Evolutionary conservation across 2,329 filamentous ascomycete genomes (phyloP).

Genomic region (Ascosphaera pollenicola): DNA sequence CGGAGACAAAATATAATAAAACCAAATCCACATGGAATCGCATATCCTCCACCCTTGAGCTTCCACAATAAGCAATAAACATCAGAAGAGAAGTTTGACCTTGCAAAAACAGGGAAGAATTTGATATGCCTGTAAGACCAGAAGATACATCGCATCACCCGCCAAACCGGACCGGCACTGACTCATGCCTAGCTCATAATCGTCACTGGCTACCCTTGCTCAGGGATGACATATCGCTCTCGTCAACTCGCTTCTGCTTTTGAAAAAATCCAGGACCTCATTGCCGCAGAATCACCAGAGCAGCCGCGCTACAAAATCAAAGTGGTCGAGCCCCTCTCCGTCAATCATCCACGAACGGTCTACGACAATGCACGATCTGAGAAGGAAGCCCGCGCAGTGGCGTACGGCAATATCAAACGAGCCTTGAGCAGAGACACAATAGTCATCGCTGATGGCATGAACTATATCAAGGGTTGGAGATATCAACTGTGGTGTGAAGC

Average conservation of each 20-base stretch:
- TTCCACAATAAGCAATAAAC: no score
- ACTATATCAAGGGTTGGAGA: conserved; percentile 47
- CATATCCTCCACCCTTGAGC: no score
- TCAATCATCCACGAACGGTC: conserved; percentile 24
- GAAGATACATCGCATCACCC: conserved; percentile 5
- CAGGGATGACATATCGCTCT: conserved; percentile 39
- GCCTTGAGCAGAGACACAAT: conserved; percentile 33
- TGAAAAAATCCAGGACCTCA: conserved; percentile 22
- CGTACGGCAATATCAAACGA: conserved; percentile 39
- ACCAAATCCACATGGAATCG: no score
- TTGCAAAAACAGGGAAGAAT: no score
- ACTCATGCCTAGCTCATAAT: conserved; percentile 29
- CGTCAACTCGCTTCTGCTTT: conserved; percentile 32
- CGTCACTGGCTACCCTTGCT: conserved; percentile 39
- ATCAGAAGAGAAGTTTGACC: no score
- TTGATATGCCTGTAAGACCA: conserved; percentile 3
- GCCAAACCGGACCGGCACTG: conserved; percentile 10
- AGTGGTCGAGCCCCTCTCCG: conserved; percentile 18
- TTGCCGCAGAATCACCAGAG: conserved; percentile 10
- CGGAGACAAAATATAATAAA: no score
- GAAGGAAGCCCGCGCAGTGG: conserved; percentile 40
- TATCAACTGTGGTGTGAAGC: conserved; percentile 48
- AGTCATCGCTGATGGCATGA: conserved; percentile 41
- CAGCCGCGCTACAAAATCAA: conserved; percentile 24
- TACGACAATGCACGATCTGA: conserved; percentile 36